Evolutionary conservation across 2,329 filamentous ascomycete genomes (phyloP).

Genomic region (Xylariales sp.): DNA sequence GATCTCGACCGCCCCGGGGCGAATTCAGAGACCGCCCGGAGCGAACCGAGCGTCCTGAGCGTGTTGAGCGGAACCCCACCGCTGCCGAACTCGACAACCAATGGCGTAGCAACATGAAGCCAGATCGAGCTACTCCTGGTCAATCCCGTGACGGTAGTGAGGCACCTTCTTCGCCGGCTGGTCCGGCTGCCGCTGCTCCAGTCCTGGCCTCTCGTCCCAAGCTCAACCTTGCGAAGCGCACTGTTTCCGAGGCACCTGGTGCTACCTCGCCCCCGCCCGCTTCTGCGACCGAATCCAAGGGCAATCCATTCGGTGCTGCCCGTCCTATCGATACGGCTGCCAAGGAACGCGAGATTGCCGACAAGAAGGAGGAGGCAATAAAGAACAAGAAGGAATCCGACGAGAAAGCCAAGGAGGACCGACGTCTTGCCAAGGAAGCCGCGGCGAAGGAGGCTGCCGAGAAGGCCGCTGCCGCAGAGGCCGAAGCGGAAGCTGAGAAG

Average conservation of each 20-base stretch:
- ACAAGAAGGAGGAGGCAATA: conserved; percentile 70
- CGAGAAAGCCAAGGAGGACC: conserved; percentile 78
- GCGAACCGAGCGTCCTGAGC: conserved; percentile 40
- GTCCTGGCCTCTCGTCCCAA: conserved; percentile 66
- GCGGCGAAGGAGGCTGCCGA: conserved; percentile 52
- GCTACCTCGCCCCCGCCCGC: conserved; percentile 44
- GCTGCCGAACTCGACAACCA: conserved; percentile 90
- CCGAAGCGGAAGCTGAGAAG: conserved; percentile 24
- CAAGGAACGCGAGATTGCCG: conserved; percentile 83
- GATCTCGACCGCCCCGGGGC: conserved; percentile 67
- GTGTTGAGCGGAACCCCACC: conserved; percentile 66
- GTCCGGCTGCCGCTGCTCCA: conserved; percentile 38
- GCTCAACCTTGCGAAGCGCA: conserved; percentile 86
- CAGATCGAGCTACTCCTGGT: conserved; percentile 45
- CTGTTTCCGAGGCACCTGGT: conserved; percentile 68
- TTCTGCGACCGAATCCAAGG: conserved; percentile 58
- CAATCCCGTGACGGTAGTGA: conserved; percentile 44
- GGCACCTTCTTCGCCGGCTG: conserved; percentile 67
- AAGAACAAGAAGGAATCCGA: conserved; percentile 84
- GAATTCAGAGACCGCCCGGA: conserved; percentile 64
- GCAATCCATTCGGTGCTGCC: conserved; percentile 90
- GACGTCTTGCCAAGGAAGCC: conserved; percentile 59
- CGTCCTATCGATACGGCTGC: conserved; percentile 90
- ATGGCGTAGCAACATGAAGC: conserved; percentile 88
- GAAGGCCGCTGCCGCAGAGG: conserved; percentile 34